Percentiles rank a stretch among this genome's conserved stretches.
Evolutionary conservation across 106 monocot genomes (phyloP).

Genomic region (Apostasia ramifera): DNA sequence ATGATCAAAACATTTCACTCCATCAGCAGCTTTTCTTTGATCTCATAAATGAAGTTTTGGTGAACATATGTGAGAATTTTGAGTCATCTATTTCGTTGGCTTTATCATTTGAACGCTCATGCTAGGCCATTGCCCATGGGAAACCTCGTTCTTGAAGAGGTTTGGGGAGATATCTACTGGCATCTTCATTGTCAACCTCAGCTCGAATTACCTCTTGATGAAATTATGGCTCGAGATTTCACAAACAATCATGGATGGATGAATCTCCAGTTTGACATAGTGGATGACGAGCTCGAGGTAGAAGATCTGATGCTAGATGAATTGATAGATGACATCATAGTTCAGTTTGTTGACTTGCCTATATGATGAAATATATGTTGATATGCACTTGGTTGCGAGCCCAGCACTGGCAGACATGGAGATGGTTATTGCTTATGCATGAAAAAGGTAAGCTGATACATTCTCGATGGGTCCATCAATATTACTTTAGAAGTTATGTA

Average conservation of each 20-base stretch:
- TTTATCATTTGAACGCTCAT: constrained; percentile 13
- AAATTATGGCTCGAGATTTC: constrained; percentile 37
- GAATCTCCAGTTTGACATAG: constrained; percentile 36
- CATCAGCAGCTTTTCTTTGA: constrained; percentile 55
- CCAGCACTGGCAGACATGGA: too few species aligned
- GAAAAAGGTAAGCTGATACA: too few species aligned
- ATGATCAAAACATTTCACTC: constrained; percentile 23
- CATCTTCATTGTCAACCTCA: constrained; percentile 22
- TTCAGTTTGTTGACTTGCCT: constrained; percentile 4
- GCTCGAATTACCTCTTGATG: constrained; percentile 20
- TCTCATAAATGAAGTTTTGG: constrained; percentile 50
- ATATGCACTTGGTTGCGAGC: too few species aligned
- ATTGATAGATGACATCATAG: constrained; percentile 36
- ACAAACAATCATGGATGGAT: constrained; percentile 57
- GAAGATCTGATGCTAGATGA: constrained; percentile 55
- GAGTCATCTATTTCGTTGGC: constrained; percentile 20
- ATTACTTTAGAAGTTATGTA: too few species aligned
- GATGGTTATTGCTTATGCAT: too few species aligned
- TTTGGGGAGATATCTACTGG: constrained; percentile 38
- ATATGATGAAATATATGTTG: too few species aligned
- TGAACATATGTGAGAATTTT: constrained; percentile 34
- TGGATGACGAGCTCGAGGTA: constrained; percentile 34
- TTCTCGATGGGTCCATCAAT: too few species aligned
- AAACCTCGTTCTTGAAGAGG: constrained; percentile 26
- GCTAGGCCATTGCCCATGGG: constrained; percentile 28